Percentiles rank a stretch among this genome's conserved stretches.
Conservation (phyloP, 495 filamentous ascomycete species). For the Penicillium verhagenii region DNA sequence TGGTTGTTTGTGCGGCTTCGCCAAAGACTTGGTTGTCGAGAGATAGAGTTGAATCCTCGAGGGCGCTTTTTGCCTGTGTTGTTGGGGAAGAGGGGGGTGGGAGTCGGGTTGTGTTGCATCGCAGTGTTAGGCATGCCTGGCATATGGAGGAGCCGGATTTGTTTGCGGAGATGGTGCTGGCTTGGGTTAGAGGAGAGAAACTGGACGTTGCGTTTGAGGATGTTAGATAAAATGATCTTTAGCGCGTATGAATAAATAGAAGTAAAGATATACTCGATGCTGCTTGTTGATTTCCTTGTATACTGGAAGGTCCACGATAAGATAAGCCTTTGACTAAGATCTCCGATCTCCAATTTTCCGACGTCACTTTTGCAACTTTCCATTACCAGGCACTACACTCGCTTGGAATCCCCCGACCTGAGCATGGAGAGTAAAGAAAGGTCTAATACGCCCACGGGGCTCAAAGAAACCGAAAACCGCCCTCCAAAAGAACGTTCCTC, state of each 20-base stretch:
- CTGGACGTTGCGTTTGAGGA: conserved; percentile 1
- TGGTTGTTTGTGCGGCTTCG: conserved; percentile 6
- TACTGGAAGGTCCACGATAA: background rate
- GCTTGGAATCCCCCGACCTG: background rate
- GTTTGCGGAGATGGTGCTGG: background rate
- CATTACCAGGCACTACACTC: background rate
- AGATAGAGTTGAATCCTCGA: background rate
- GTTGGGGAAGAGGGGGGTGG: conserved; percentile 3
- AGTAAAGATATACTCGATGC: no score
- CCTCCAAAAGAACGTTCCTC: conserved; percentile 18
- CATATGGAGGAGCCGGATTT: conserved; percentile 1
- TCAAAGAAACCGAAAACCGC: background rate
- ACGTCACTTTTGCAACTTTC: background rate
- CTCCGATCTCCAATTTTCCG: background rate
- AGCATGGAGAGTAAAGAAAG: conserved; percentile 1
- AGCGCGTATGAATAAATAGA: no score
- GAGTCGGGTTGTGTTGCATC: conserved; percentile 9
- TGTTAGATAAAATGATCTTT: background rate
- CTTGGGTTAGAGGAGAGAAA: conserved; percentile 1
- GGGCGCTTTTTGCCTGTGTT: conserved; percentile 1
- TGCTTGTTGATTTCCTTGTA: no score
- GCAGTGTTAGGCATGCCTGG: conserved; percentile 7
- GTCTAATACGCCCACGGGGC: background rate
- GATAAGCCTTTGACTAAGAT: conserved; percentile 6
- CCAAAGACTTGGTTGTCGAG: background rate